A percentile compares a stretch with the other conserved stretches of the same genome.
Conservation (phyloP, 2,329 filamentous ascomycete species). For the Fusarium mangiferae region DNA sequence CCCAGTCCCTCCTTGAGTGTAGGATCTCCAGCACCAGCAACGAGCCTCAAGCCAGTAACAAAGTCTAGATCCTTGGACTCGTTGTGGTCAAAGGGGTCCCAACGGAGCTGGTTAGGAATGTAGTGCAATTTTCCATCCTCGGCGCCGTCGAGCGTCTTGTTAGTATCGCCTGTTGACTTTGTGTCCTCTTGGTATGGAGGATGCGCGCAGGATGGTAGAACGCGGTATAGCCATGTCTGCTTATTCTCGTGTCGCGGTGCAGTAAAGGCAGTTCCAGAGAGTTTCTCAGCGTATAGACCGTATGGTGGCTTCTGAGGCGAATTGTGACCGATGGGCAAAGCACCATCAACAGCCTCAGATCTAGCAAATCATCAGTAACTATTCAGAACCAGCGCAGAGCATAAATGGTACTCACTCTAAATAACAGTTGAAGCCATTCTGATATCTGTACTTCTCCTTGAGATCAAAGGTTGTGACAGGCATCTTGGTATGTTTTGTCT, state of each 20-base stretch:
- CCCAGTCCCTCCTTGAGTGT: constrained; percentile 82
- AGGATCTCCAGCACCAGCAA: constrained; percentile 84
- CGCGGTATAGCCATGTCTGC: constrained; percentile 78
- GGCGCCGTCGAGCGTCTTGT: constrained; percentile 39
- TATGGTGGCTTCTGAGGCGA: constrained; percentile 83
- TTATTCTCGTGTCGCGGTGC: constrained; percentile 75
- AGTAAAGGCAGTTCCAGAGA: constrained; percentile 78
- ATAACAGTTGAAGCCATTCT: constrained; percentile 80
- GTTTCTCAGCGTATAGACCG: constrained; percentile 84
- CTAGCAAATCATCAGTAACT: constrained; percentile 53
- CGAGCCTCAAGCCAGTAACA: constrained; percentile 69
- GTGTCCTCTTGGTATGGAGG: constrained; percentile 63
- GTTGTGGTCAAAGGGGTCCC: constrained; percentile 83
- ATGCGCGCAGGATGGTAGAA: constrained; percentile 72
- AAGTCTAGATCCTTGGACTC: constrained; percentile 62
- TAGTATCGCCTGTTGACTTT: constrained; percentile 37
- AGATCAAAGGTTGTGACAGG: constrained; percentile 60
- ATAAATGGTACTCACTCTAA: constrained; percentile 69
- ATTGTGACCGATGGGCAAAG: constrained; percentile 80
- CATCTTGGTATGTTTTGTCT: constrained; percentile 51
- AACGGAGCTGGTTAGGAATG: constrained; percentile 81
- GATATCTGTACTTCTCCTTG: constrained; percentile 75
- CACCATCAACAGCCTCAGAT: constrained; percentile 78
- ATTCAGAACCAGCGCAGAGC: background rate
- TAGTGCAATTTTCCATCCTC: constrained; percentile 46